A percentile compares a stretch with the other conserved stretches of the same genome.
Conservation (phyloP, 805 yeast species). For the Hemisphaericaspora nanyangensis region DNA sequence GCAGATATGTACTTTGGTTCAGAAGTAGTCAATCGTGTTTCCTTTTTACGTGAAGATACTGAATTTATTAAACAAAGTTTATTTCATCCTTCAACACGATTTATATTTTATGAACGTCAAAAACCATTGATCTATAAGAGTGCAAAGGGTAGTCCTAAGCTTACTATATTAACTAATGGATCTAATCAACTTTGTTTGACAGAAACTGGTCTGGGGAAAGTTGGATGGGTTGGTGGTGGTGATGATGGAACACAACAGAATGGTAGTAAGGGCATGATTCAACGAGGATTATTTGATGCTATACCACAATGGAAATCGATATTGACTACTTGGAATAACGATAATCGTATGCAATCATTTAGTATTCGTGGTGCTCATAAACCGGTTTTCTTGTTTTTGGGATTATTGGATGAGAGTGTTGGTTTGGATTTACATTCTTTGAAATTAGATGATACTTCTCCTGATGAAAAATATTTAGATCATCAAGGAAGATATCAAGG, state of each 20-base stretch:
- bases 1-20: conserved; percentile 40
- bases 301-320: conserved; percentile 12
- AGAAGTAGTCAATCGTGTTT: conserved; percentile 58
- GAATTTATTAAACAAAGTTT: conserved; percentile 48
- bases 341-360: conserved; percentile 31
- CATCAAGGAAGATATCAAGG: conserved; percentile 53
- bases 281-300: conserved; percentile 4
- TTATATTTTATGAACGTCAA: conserved; percentile 39
- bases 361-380: conserved; percentile 36
- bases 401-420: conserved; percentile 44
- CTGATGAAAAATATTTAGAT: conserved; percentile 33
- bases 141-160: conserved; percentile 22
- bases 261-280: not conserved
- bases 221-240: conserved; percentile 9
- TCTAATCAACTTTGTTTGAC: conserved; percentile 23
- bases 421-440: conserved; percentile 31
- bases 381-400: conserved; percentile 42
- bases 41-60: conserved; percentile 56
- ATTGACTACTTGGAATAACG: conserved; percentile 23
- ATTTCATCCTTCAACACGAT: conserved; percentile 43
- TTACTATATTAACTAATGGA: conserved; percentile 34
- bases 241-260: too few species aligned
- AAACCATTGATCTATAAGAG: conserved; percentile 30
- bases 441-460: conserved; percentile 22
- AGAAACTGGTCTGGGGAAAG: not conserved